Percentiles rank a stretch among this genome's conserved stretches.
These are phyloP conservation scores for Tetrapisispora fleetii DNA, from an alignment of 805 yeast species.

Conservation along the genomic window DNA sequence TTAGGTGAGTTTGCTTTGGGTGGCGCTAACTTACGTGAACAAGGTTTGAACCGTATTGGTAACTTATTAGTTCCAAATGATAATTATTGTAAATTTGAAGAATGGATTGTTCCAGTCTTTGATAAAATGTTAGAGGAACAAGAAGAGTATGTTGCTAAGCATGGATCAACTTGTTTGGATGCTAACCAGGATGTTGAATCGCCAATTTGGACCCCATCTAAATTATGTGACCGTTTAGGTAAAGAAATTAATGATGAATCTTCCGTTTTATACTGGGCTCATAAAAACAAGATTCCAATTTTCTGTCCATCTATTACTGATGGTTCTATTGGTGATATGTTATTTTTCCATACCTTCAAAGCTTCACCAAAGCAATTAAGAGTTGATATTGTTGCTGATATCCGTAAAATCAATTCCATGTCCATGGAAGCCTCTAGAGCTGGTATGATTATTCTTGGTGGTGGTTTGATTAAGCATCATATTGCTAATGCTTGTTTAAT, in stretches of 20 bases:
- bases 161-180: slow-evolving; percentile 48
- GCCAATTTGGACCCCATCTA: slow-evolving; percentile 86
- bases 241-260: slow-evolving; percentile 90
- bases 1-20: slow-evolving; percentile 82
- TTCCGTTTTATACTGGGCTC: slow-evolving; percentile 95
- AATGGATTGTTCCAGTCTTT: slow-evolving; percentile 94
- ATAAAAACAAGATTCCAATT: slow-evolving; percentile 89
- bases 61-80: slow-evolving; percentile 95
- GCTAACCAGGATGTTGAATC: slow-evolving; percentile 38
- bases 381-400: slow-evolving; percentile 89
- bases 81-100: slow-evolving; percentile 94
- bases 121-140: slow-evolving; percentile 86
- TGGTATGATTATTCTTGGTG: slow-evolving; percentile 94
- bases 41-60: slow-evolving; percentile 97
- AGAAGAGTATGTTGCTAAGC: slow-evolving; percentile 47
- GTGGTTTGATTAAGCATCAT: slow-evolving; percentile 94
- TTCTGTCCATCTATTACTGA: slow-evolving; percentile 97
- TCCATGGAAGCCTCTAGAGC: slow-evolving; percentile 92
- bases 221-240: slow-evolving; percentile 84
- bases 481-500: slow-evolving; percentile 95
- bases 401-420: slow-evolving; percentile 81
- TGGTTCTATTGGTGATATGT: slow-evolving; percentile 98
- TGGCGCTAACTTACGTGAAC: slow-evolving; percentile 76
- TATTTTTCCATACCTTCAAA: slow-evolving; percentile 95
- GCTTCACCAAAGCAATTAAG: slow-evolving; percentile 83